phyloP scores from a whole-genome alignment of 2,329 filamentous ascomycete genomes.

The Diaporthe nobilis region DNA sequence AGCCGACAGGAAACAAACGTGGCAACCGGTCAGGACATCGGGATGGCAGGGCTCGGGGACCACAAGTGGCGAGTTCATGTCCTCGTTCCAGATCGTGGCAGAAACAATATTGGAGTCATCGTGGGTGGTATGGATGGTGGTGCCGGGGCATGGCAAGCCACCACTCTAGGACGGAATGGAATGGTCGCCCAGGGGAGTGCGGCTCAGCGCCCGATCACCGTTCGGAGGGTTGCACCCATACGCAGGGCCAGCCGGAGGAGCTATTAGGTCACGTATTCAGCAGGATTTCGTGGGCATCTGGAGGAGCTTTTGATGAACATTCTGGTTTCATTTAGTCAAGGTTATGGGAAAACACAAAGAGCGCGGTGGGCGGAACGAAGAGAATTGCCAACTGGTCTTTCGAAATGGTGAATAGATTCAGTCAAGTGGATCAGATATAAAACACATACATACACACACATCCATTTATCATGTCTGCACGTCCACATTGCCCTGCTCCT shows the following conservation, averaged over 20 bases:
- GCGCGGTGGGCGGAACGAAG: not conserved
- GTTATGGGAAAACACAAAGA: not conserved
- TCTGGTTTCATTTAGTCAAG: not conserved
- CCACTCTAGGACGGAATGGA: not conserved
- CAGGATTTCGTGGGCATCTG: not conserved
- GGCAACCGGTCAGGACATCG: not conserved
- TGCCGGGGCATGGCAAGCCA: not conserved
- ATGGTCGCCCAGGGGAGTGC: not conserved
- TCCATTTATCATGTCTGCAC: constrained; percentile 1
- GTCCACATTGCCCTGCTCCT: not conserved
- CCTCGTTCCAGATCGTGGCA: not conserved
- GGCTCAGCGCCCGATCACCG: not conserved
- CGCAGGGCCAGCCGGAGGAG: not conserved
- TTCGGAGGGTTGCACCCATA: no score
- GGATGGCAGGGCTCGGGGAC: not conserved
- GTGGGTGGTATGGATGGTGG: not conserved
- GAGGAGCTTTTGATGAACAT: not conserved
- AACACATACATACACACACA: not conserved
- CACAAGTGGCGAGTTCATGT: not conserved
- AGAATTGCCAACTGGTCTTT: not conserved
- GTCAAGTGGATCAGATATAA: not conserved
- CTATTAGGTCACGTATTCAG: not conserved
- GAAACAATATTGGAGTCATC: not conserved
- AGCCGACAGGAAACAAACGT: not conserved
- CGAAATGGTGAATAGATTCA: not conserved